A percentile compares a stretch with the other conserved stretches of the same genome.
These are phyloP conservation scores for Starmerella vaccinii DNA, from an alignment of 805 yeast genomes.

Conservation along the genomic window DNA sequence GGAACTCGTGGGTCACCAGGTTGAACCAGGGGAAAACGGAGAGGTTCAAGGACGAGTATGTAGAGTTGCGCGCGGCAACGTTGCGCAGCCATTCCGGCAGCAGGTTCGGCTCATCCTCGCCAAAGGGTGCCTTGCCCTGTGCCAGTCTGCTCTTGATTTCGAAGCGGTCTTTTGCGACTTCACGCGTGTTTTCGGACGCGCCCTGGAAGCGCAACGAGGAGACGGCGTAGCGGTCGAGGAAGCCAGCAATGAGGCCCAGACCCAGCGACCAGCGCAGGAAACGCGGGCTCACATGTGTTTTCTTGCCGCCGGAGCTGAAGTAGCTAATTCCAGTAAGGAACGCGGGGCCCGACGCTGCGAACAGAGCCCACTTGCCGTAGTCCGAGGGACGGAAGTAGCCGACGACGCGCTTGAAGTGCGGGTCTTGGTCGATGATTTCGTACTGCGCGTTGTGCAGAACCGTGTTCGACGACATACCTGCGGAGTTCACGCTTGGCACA, in stretches of 20 bases:
- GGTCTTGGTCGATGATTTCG: conserved; percentile 65
- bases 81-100: conserved; percentile 63
- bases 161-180: conserved; percentile 60
- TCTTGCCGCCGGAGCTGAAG: conserved; percentile 42
- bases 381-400: conserved; percentile 63
- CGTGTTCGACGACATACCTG: conserved; percentile 18
- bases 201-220: conserved; percentile 72
- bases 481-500: conserved; percentile 6
- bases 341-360: conserved; percentile 43
- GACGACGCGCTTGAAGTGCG: conserved; percentile 62
- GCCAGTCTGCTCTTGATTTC: conserved; percentile 60
- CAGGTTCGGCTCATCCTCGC: conserved; percentile 41
- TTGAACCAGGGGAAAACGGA: conserved; percentile 74
- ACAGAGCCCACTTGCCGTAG: conserved; percentile 41
- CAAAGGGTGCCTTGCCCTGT: conserved; percentile 57
- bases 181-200: conserved; percentile 58
- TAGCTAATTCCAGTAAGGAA: conserved; percentile 38
- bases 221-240: conserved; percentile 54
- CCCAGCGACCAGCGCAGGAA: conserved; percentile 51
- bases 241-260: conserved; percentile 65
- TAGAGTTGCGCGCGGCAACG: conserved; percentile 67
- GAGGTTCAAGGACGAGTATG: conserved; percentile 50
- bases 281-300: conserved; percentile 43
- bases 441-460: conserved; percentile 26
- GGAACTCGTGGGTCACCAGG: conserved; percentile 68